Base-by-base conservation (phyloP, 2,329 filamentous ascomycete species). In the Fusarium paranaense region DNA sequence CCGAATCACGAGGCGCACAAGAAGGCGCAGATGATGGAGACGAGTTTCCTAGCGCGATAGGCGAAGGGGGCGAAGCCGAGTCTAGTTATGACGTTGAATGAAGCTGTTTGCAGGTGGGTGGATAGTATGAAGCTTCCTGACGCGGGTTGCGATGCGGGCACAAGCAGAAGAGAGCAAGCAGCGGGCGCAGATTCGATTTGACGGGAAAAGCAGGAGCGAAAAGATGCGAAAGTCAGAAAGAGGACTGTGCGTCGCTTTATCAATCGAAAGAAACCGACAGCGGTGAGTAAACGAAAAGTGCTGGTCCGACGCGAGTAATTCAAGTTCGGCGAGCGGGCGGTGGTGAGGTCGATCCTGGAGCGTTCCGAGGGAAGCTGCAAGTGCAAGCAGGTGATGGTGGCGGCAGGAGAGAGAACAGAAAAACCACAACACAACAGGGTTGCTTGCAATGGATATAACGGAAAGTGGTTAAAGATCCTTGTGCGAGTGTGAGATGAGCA, bases 1-100 rank as follows among this genome's bases (percentile, higher is more conserved):
- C 71, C 64, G 57, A 72, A 72, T 74, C 71, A 69, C 71, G 65
- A 52, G 32, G 59, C 62, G 25, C 37, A 60, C 50, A 52, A 47
- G 58, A 27, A 33, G 35, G 32, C 25, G 50, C 52, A 45, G 60
- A 38, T 18, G 45, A 47, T n/a, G 47, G 30, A 42, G 52, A 25
- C 18, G 52, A 32, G 35, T 18, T 32, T n/a, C 38, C 37, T 45
- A 27, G 22, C 56, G 56, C 56, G 63, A 66, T 66, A 66, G 63
- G 56, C 63, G 63, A 54, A 32, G 27, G 50, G 35, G 59, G 59
- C 59, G 59, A 56, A 63, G 56, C 27, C 27, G 35, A 57, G 32
- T 30, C n/a, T 40, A 13, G 22, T 6, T 58, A 38, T 70, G 72
- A 73, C 52, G 62, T 63, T 66, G 66, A 60, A 58, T 62, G 71